Evolutionary conservation across 1,284 basidiomycete genomes (phyloP), one percentile per base, ranked within the genome.

Genomic region (Leucoagaricus sp.): DNA sequence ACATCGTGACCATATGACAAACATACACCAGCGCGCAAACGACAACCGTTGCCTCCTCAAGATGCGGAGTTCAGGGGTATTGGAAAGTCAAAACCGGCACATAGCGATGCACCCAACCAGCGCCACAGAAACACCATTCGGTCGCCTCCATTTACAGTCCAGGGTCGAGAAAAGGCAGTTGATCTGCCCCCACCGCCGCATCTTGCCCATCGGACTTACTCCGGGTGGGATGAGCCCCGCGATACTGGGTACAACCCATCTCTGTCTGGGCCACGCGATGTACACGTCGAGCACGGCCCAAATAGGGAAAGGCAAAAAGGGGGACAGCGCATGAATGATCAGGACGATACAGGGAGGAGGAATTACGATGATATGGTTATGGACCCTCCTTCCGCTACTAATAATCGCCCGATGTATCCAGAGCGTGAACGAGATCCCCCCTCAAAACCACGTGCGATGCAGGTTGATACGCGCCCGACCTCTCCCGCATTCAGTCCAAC

Each of bases 11-110:
- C 13, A 33, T n/a, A 40, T 55, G 33, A 49, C 33, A 21, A 17
- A 42, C 6, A 4, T 45, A 1, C 10, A 6, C 36, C 49, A 72
- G 69, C 66, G 58, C 70, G 64, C 4, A 67, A 63, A 57, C 64
- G 72, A 54, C 59, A 55, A 10, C 72, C 73, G 3, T 60, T 70
- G 36, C 72, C 72, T 28, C 66, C 73, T 48, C 70, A 74, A 64
- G 55, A 60, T 17, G 57, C 67, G 8, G 61, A 66, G 21, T 71
- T 72, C 49, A 67, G 65, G 13, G 72, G 69, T 29, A 60, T 29
- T 26, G 52, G 31, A 40, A 59, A 19, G 8, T 17, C 34, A 26
- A 59, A 36, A 17, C 29, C 55, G 29, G 48, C 13, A 15, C 44
- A 55, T 15, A 15, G 33, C 12, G 49, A 59, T 26, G 3, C 41